A percentile compares a stretch with the other conserved stretches of the same genome.
These are phyloP conservation scores for Debaryomycetaceae sp. DNA, from an alignment of 1,139 yeast species.

Conservation along the genomic window DNA sequence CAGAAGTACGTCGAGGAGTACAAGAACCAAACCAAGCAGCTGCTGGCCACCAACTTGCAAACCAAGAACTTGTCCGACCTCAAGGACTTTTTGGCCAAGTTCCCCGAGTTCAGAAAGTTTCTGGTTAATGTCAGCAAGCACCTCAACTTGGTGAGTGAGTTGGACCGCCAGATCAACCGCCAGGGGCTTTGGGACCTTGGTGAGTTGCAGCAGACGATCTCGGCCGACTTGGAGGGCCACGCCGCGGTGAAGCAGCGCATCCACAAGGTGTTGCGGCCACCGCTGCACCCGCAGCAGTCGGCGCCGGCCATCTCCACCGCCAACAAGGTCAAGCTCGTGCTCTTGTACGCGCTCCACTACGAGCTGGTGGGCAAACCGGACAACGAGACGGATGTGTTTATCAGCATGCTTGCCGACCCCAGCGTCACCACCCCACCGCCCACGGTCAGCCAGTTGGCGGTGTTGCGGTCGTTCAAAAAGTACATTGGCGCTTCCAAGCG, in stretches of 20 bases:
- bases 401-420: conserved; percentile 27
- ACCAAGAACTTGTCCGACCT: conserved; percentile 78
- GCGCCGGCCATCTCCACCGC: conserved; percentile 19
- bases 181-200: conserved; percentile 77
- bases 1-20: conserved; percentile 82
- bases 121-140: conserved; percentile 92
- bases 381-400: conserved; percentile 22
- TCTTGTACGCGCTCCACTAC: conserved; percentile 70
- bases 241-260: conserved; percentile 23
- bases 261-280: conserved; percentile 18
- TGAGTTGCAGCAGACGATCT: conserved; percentile 82
- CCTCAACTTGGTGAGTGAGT: conserved; percentile 81
- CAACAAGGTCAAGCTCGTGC: conserved; percentile 48
- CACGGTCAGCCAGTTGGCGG: conserved; percentile 28
- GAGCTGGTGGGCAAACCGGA: conserved; percentile 25
- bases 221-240: conserved; percentile 51
- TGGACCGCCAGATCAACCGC: conserved; percentile 62
- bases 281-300: conserved; percentile 3
- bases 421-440: conserved; percentile 25
- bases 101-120: conserved; percentile 86
- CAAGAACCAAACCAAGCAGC: conserved; percentile 71
- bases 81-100: conserved; percentile 84
- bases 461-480: conserved; percentile 28
- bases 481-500: conserved; percentile 5
- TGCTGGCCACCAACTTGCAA: conserved; percentile 52